These are phyloP conservation scores for Eustoma russellianum DNA, from an alignment of 257 asterid genomes.

Conservation along the genomic window DNA sequence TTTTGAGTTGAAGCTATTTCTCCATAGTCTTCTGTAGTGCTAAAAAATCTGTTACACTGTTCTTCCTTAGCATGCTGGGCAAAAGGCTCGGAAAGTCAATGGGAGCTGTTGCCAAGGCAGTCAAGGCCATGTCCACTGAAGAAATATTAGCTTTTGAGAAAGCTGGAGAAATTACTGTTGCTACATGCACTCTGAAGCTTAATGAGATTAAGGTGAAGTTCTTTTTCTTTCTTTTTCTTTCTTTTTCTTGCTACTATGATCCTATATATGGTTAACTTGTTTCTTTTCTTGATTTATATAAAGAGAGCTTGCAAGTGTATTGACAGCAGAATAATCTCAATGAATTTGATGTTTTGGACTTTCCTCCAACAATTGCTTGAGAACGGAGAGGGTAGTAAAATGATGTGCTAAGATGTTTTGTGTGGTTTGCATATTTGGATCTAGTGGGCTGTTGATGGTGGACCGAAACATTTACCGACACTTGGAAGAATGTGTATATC, in stretches of 20 bases:
- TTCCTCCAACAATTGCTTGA: background rate
- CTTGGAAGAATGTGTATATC: no score
- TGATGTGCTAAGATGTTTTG: background rate
- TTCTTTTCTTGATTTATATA: background rate
- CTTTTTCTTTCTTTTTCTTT: no score
- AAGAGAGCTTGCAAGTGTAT: background rate
- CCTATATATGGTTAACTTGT: background rate
- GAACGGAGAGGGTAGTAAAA: background rate
- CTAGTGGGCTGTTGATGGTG: background rate
- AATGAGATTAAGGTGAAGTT: constrained; percentile 56
- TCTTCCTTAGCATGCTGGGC: constrained; percentile 49
- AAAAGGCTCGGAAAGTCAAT: constrained; percentile 87
- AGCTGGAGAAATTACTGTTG: constrained; percentile 60
- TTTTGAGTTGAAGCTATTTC: constrained; percentile 3
- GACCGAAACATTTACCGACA: no score
- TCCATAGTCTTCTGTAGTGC: background rate
- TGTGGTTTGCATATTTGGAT: no score
- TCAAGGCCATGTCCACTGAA: constrained; percentile 76
- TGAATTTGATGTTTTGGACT: background rate
- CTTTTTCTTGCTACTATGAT: background rate
- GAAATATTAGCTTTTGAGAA: constrained; percentile 77
- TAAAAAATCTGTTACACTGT: background rate
- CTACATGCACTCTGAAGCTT: constrained; percentile 45
- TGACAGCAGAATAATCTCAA: background rate
- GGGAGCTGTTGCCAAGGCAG: constrained; percentile 69